Evolutionary conservation across 1,139 yeast species (phyloP).

Genomic region (Yamadazyma buinensis): DNA sequence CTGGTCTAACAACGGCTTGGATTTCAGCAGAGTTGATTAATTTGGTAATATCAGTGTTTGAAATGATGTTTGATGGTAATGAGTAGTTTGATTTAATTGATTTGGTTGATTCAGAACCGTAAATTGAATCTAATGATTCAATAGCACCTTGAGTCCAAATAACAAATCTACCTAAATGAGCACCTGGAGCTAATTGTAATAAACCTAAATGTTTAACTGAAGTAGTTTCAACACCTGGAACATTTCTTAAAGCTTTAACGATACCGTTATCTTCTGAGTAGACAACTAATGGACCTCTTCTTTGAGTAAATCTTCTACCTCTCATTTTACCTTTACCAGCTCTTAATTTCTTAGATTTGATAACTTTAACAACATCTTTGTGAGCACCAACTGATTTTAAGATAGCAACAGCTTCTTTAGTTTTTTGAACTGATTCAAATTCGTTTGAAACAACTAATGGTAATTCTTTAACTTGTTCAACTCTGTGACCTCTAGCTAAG

Average conservation of each 20-base stretch:
- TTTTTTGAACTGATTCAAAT: conserved; percentile 88
- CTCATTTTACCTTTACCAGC: conserved; percentile 99
- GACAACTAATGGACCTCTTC: conserved; percentile 99
- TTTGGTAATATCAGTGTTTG: conserved; percentile 96
- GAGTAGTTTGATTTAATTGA: conserved; percentile 87
- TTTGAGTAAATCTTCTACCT: conserved; percentile 99
- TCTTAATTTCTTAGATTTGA: conserved; percentile 98
- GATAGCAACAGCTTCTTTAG: conserved; percentile 98
- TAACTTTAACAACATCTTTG: conserved; percentile 96
- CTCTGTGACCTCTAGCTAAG: conserved; percentile 99
- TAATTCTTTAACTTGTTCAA: conserved; percentile 96
- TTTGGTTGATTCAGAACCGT: conserved; percentile 89
- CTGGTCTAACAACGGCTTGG: conserved; percentile 96
- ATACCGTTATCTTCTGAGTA: conserved; percentile 97
- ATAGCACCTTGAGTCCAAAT: conserved; percentile 99
- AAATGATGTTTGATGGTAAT: conserved; percentile 89
- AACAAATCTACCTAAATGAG: conserved; percentile 99
- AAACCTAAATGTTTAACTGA: conserved; percentile 91
- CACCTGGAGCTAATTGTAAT: conserved; percentile 99
- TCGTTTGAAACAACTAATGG: conserved; percentile 97
- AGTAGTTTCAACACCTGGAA: conserved; percentile 99
- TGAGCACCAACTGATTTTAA: conserved; percentile 99
- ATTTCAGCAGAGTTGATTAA: conserved; percentile 98
- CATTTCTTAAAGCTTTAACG: conserved; percentile 98
- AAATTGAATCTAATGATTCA: conserved; percentile 93